Percentiles rank a stretch among this genome's conserved stretches.
These are phyloP conservation scores for Colletotrichum lini DNA, from an alignment of 2,329 filamentous ascomycete genomes.

Conservation along the genomic window DNA sequence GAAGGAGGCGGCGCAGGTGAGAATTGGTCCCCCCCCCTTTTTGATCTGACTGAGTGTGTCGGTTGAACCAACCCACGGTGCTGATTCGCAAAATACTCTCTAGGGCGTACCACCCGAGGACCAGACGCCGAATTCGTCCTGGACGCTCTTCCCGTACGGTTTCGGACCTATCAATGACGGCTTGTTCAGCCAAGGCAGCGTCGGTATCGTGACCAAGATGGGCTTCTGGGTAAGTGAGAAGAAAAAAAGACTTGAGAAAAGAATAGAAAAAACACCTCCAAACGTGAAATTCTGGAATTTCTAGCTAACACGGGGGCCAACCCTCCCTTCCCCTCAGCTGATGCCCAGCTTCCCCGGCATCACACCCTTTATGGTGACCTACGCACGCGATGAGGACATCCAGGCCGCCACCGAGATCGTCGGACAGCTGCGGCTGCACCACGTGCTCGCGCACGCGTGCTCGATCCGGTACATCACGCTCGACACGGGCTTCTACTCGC, in stretches of 20 bases:
- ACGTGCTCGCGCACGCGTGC: conserved; percentile 63
- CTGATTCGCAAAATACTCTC: not conserved
- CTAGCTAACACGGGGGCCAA: not conserved
- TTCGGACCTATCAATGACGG: conserved; percentile 56
- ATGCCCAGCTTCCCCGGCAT: conserved; percentile 67
- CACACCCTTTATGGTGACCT: conserved; percentile 47
- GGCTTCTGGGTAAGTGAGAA: conserved; percentile 53
- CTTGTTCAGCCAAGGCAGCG: conserved; percentile 64
- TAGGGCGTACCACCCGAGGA: conserved; percentile 18
- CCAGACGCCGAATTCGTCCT: conserved; percentile 54
- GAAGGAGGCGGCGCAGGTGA: conserved; percentile 44
- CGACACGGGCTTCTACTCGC: conserved; percentile 55
- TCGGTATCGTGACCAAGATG: conserved; percentile 67
- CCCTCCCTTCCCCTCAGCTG: conserved; percentile 46
- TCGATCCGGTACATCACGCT: conserved; percentile 60
- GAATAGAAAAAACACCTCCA: not conserved
- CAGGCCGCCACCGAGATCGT: conserved; percentile 51
- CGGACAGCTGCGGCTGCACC: conserved; percentile 53
- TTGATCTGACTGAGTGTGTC: not conserved
- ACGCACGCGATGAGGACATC: conserved; percentile 44
- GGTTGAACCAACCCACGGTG: not conserved
- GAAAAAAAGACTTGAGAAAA: too few species aligned
- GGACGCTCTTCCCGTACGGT: conserved; percentile 59
- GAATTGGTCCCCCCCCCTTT: not conserved
- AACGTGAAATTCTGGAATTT: not conserved